Base-by-base conservation (phyloP, 495 filamentous ascomycete genomes). In the Penicillium angulare region DNA sequence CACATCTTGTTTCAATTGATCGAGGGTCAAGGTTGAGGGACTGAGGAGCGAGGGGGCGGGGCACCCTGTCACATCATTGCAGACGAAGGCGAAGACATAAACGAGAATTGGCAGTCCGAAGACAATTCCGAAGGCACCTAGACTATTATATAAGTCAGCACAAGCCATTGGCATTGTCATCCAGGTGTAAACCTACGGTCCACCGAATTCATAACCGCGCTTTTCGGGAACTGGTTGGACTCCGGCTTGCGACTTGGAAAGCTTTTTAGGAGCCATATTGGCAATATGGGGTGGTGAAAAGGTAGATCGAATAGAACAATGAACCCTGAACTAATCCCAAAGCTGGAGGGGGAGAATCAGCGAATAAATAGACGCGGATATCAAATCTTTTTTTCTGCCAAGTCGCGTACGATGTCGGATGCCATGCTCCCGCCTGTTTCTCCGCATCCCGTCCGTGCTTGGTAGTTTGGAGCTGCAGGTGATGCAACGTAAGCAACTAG, bases 11-110 rank as follows among this genome's bases (percentile, higher is more conserved):
- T 92, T 92, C 59, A 96, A 71, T 59, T 79, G 74, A 12, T 85
- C 80, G 43, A 90, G 72, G 29, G 80, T 80, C 27, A 96, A 72
- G 18, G 82, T 84, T 36, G 80, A 85, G 26, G 92, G 90, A 46
- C 80, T 77, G 41, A 96, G 79, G 21, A 93, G 74, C n/a, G 86
- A 92, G 7, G 92, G 89, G 6, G 88, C 84, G 10, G 93, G 95
- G 58, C 95, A 97, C 45, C 95, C 93, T 22, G 89, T 83, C 52
- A 91, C 67, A 63, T 96, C 93, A 64, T 96, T 97, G 79, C 93
- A 97, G 56, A 89, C 70, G 63, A 97, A 96, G 29, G 84, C 74
- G 57, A 90, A 80, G 47, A 79, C 58, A 67, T 92, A 96, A 58
- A 87, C 77, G 38, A 89, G 68, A 15, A 87, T 22, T 0, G 93